Evolutionary conservation across 352 stramenopile genomes (phyloP).

Genomic region (Stephanocyclus meneghinianus): DNA sequence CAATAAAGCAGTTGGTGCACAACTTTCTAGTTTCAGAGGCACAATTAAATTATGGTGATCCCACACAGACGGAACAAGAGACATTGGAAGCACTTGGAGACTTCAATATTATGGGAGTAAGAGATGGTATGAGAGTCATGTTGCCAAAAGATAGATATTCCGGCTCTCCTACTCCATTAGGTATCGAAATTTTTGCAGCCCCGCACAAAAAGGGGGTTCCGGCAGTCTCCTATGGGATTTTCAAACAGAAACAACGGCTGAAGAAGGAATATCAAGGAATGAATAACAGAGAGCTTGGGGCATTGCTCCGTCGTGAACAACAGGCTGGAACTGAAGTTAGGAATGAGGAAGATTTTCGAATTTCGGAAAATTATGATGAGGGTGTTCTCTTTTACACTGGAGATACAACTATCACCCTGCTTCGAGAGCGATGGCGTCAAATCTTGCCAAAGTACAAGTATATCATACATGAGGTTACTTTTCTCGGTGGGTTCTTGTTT

Average conservation of each 20-base stretch:
- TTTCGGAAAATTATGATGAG: conserved; percentile 62
- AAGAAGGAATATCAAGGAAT: conserved; percentile 53
- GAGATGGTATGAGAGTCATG: conserved; percentile 53
- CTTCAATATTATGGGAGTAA: conserved; percentile 48
- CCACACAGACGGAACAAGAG: conserved; percentile 57
- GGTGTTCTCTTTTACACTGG: conserved; percentile 68
- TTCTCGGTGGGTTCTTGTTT: conserved; percentile 39
- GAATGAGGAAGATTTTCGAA: conserved; percentile 20
- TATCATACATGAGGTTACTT: conserved; percentile 70
- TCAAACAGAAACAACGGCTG: conserved; percentile 53
- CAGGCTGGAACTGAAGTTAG: conserved; percentile 4
- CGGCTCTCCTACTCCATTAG: conserved; percentile 54
- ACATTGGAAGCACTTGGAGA: conserved; percentile 52
- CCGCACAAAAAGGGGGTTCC: conserved; percentile 65
- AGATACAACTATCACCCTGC: conserved; percentile 65
- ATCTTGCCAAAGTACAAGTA: conserved; percentile 61
- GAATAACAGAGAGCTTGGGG: conserved; percentile 55
- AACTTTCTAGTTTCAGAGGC: conserved; percentile 62
- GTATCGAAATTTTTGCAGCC: conserved; percentile 57
- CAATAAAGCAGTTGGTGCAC: conserved; percentile 48
- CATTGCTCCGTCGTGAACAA: conserved; percentile 36
- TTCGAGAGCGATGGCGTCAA: conserved; percentile 49
- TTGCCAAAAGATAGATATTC: conserved; percentile 51
- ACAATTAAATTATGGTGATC: conserved; percentile 64
- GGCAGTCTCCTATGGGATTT: conserved; percentile 61